Base-by-base conservation (phyloP, 371 early-diverging fungal genomes). In the Rhizopus sp. region DNA sequence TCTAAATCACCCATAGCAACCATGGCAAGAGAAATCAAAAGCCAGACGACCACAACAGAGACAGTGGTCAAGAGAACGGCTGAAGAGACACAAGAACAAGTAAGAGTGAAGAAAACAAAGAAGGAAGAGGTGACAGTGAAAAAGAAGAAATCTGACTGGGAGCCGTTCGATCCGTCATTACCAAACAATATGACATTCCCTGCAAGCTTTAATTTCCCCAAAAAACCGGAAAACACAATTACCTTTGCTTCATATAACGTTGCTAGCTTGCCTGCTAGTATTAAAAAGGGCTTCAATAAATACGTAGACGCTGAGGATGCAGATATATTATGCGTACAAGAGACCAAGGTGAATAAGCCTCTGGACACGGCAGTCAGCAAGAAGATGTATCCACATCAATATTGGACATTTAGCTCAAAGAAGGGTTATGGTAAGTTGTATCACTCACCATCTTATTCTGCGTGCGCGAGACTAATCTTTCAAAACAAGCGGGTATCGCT, bases 171-270 rank as follows among this genome's bases (percentile, higher is more conserved):
- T 62, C 68, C 77, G 32, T 59, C 75, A 2, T 59, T 86, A 9
- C 87, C 84, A 5, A 83, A 68, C 33, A 91, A 89, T 72, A 83
- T 75, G 34, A 67, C 69, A 16, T 80, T 91, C 74, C 91, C 92
- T 34, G 78, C 68, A 0, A 59, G 65, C 13, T 71, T 87, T 54
- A 55, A 56, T 17, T 83, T 82, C 52, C 70, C 81, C 7, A 50
- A 72, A 3, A 81, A 62, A 30, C 66, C 73, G 6, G 69, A 72
- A 9, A 85, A 77, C 17, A 68, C 81, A 10, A 57, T 87, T 62
- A 95, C 92, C 60, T 67, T 96, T 32, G 86, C 84, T 7, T 85
- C 92, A 9, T 96, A 82, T 73, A 96, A 95, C 60, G 92, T 96
- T 29, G 86, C 86, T 51, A 83, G 89, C 8, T 59, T 94, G 17